phyloP scores from a whole-genome alignment of 192 early-diverging fungal species.

The Neocallimastix lanati region DNA sequence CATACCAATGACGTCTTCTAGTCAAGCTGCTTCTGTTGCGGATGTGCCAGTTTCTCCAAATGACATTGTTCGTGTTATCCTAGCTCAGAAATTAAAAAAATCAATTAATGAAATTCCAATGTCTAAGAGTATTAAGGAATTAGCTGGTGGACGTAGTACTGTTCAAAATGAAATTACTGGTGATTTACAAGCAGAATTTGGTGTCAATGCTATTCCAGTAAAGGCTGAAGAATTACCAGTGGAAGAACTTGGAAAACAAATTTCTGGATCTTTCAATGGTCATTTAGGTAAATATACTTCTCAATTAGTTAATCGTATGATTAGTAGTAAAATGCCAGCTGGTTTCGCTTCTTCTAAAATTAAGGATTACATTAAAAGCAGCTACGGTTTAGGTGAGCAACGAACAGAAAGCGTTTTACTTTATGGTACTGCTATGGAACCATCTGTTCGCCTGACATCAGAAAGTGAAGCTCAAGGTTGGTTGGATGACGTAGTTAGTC shows the following conservation, averaged over 20 bases:
- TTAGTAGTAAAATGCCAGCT: slow-evolving; percentile 80
- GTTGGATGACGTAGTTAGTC: slow-evolving; percentile 41
- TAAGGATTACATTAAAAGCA: slow-evolving; percentile 48
- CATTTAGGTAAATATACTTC: slow-evolving; percentile 62
- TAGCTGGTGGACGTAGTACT: slow-evolving; percentile 86
- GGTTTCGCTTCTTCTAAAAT: slow-evolving; percentile 59
- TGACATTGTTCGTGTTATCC: slow-evolving; percentile 53
- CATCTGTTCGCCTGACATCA: slow-evolving; percentile 47
- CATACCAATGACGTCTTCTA: no score
- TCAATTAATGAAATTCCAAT: slow-evolving; percentile 49
- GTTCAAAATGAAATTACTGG: slow-evolving; percentile 92
- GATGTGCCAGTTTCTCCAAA: slow-evolving; percentile 37
- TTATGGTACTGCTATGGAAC: slow-evolving; percentile 64
- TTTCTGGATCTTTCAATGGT: slow-evolving; percentile 25
- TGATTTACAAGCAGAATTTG: slow-evolving; percentile 83
- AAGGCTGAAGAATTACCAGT: slow-evolving; percentile 82
- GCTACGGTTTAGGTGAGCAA: slow-evolving; percentile 55
- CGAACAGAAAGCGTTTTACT: slow-evolving; percentile 57
- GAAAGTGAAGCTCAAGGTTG: slow-evolving; percentile 63
- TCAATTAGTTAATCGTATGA: slow-evolving; percentile 56
- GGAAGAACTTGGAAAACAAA: slow-evolving; percentile 49
- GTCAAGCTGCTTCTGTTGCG: slow-evolving; percentile 11
- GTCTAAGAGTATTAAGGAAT: slow-evolving; percentile 74
- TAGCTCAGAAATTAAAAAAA: slow-evolving; percentile 83
- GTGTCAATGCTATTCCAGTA: slow-evolving; percentile 52